Percentiles rank a stretch among this genome's conserved stretches.
Evolutionary conservation across 306 rosid genomes (phyloP).

Genomic region (apple (Malus domestica)): ASM211411v1 NC_041803.1:12104001-12104500

Average conservation of each 20-base stretch:
- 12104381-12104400: no score
- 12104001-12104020: slow-evolving; percentile 34
- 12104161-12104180: slow-evolving; percentile 26
- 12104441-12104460: no score
- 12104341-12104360: no score
- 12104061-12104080: slow-evolving; percentile 48
- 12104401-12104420: no score
- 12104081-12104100: slow-evolving; percentile 49
- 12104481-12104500: no score
- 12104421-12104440: no score
- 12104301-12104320: no score
- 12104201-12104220: background rate
- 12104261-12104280: background rate
- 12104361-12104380: no score
- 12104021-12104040: slow-evolving; percentile 21
- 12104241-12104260: background rate
- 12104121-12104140: slow-evolving; percentile 13
- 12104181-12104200: background rate
- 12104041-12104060: slow-evolving; percentile 31
- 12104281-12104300: background rate
- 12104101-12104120: background rate
- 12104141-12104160: slow-evolving; percentile 24
- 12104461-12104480: no score
- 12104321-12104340: no score
- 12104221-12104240: background rate